A percentile compares a stretch with the other conserved stretches of the same genome.
phyloP scores from a whole-genome alignment of 2,329 filamentous ascomycete species.

The Trichoderma breve region DNA sequence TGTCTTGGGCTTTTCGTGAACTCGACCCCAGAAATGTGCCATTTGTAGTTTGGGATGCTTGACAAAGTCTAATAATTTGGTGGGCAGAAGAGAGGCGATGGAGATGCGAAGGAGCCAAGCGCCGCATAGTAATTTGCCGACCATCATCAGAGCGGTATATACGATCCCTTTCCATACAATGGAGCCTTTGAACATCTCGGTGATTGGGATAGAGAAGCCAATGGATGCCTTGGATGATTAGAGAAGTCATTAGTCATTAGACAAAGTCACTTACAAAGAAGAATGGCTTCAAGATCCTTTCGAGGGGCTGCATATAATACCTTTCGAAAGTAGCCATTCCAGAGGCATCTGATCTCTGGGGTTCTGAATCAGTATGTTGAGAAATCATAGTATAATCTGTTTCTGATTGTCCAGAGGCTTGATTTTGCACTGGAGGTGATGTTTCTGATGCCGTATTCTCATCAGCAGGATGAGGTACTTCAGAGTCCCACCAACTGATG shows the following conservation, averaged over 20 bases:
- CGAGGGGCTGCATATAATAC: slow-evolving; percentile 39
- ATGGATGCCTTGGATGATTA: slow-evolving; percentile 46
- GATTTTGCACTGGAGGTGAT: neutral
- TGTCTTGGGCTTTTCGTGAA: neutral
- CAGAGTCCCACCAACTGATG: slow-evolving; percentile 58
- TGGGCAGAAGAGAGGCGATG: neutral
- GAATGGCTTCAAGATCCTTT: slow-evolving; percentile 62
- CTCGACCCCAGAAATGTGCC: neutral
- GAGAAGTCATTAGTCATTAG: neutral
- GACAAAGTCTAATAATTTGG: neutral
- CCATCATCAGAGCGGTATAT: slow-evolving; percentile 68
- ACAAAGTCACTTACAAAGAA: slow-evolving; percentile 57
- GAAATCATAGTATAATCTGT: too few species aligned
- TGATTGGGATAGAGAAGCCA: slow-evolving; percentile 76
- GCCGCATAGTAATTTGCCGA: slow-evolving; percentile 61
- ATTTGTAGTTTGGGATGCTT: neutral
- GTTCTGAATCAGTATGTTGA: neutral
- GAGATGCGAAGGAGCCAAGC: slow-evolving; percentile 49
- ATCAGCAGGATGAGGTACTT: slow-evolving; percentile 29
- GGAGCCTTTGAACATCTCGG: slow-evolving; percentile 60
- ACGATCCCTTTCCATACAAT: slow-evolving; percentile 72
- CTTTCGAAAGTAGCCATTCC: neutral
- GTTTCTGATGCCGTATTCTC: neutral
- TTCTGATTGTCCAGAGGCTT: neutral
- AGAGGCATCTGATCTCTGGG: slow-evolving; percentile 33